Evolutionary conservation across 148 eudicot genomes (phyloP).

Genomic region (Rhododendron williamsianum): DNA sequence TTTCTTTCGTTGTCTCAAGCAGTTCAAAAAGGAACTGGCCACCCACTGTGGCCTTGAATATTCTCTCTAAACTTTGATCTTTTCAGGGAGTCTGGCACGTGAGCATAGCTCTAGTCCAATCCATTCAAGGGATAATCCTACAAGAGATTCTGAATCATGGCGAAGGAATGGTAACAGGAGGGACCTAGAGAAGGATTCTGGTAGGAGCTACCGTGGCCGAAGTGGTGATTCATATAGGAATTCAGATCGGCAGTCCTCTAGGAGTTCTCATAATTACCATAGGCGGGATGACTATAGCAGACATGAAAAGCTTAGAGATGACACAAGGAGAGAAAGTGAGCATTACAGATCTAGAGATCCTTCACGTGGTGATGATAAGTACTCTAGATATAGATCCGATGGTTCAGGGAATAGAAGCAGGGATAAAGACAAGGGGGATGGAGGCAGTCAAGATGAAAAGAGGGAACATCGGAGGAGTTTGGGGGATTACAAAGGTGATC

Average conservation of each 20-base stretch:
- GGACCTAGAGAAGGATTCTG: slow-evolving; percentile 36
- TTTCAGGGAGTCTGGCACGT: slow-evolving; percentile 46
- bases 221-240: slow-evolving; percentile 43
- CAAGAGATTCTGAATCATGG: slow-evolving; percentile 28
- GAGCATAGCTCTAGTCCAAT: slow-evolving; percentile 38
- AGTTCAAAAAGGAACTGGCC: neutral
- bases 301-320: slow-evolving; percentile 49
- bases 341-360: slow-evolving; percentile 52
- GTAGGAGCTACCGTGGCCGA: slow-evolving; percentile 36
- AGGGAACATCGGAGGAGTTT: slow-evolving; percentile 41
- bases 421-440: slow-evolving; percentile 42
- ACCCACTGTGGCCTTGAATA: neutral
- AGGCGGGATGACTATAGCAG: slow-evolving; percentile 48
- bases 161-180: slow-evolving; percentile 41
- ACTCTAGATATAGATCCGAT: slow-evolving; percentile 54
- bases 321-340: slow-evolving; percentile 43
- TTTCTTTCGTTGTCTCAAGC: neutral
- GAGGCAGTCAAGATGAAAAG: slow-evolving; percentile 51
- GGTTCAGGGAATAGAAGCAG: slow-evolving; percentile 33
- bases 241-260: slow-evolving; percentile 35
- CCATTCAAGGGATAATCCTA: slow-evolving; percentile 26
- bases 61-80: slow-evolving; percentile 8
- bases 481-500: slow-evolving; percentile 43
- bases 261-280: slow-evolving; percentile 33
- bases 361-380: slow-evolving; percentile 41